Percentiles rank a stretch among this genome's conserved stretches.
Evolutionary conservation across 2,329 filamentous ascomycete species (phyloP).

Genomic region (Leptographium lundbergii): DNA sequence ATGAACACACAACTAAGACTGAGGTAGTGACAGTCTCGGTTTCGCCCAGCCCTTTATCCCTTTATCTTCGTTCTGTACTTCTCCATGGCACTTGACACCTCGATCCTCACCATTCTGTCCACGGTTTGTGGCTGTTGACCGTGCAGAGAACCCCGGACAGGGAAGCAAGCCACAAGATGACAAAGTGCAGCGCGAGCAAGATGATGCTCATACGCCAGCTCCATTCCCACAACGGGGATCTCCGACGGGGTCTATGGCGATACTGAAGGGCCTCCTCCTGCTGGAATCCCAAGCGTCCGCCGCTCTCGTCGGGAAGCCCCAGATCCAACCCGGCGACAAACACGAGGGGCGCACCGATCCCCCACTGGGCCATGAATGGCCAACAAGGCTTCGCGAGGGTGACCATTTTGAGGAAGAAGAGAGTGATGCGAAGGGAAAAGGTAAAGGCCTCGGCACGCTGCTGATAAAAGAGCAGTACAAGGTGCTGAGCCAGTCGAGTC

Average conservation of each 20-base stretch:
- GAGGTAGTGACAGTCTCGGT: no score
- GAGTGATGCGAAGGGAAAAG: conserved; percentile 35
- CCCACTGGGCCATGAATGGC: conserved; percentile 54
- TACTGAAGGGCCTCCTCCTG: background rate
- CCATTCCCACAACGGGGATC: conserved; percentile 14
- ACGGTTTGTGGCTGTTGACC: conserved; percentile 5
- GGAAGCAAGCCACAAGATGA: conserved; percentile 19
- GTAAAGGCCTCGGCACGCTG: conserved; percentile 20
- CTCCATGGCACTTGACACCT: no score
- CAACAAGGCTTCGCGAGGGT: conserved; percentile 56
- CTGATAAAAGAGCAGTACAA: conserved; percentile 17
- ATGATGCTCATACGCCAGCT: conserved; percentile 21
- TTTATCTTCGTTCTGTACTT: background rate
- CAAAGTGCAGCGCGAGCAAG: conserved; percentile 23
- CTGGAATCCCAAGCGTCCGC: background rate
- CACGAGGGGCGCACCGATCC: conserved; percentile 55
- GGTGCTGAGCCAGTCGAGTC: conserved; percentile 24
- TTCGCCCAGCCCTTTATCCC: background rate
- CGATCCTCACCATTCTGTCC: conserved; percentile 11
- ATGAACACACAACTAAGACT: no score
- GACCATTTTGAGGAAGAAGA: conserved; percentile 59
- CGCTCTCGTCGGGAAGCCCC: conserved; percentile 22
- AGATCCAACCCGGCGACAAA: conserved; percentile 56
- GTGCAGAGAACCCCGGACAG: conserved; percentile 22
- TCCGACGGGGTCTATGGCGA: background rate